These are phyloP conservation scores for Pinus taeda DNA, from an alignment of 75 land plant species.

Conservation along the genomic window DNA sequence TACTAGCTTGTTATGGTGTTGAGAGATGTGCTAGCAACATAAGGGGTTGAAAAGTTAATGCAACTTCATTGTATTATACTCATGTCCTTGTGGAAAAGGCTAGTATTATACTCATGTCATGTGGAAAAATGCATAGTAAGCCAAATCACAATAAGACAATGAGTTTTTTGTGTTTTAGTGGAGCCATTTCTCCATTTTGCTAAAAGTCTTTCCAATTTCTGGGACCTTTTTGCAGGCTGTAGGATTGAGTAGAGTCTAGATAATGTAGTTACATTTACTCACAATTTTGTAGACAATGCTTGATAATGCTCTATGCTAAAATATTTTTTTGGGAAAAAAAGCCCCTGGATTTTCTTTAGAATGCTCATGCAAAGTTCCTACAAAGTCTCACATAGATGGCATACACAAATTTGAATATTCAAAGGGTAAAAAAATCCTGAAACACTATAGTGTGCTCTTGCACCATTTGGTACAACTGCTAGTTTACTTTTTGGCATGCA, in stretches of 20 bases:
- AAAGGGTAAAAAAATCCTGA: too few relatives aligned
- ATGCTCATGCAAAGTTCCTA: background rate
- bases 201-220: background rate
- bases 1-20: conserved; percentile 30
- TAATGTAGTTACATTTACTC: background rate
- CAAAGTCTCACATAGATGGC: background rate
- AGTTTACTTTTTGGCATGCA: too few relatives aligned
- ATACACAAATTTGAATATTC: background rate
- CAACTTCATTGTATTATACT: background rate
- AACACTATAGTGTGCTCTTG: too few relatives aligned
- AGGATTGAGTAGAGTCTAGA: background rate
- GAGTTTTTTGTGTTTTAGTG: conserved; percentile 5
- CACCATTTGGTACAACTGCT: too few relatives aligned
- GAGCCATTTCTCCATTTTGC: conserved; percentile 9
- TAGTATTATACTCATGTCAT: background rate
- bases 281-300: background rate
- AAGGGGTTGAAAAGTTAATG: background rate
- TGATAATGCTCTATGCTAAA: background rate
- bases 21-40: conserved; percentile 2
- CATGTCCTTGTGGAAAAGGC: background rate
- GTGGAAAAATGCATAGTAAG: background rate
- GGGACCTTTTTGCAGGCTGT: background rate
- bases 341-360: background rate
- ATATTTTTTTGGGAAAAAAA: background rate
- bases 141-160: background rate